Base-by-base conservation (phyloP, 2,329 filamentous ascomycete genomes). In the Periconia digitata region DNA sequence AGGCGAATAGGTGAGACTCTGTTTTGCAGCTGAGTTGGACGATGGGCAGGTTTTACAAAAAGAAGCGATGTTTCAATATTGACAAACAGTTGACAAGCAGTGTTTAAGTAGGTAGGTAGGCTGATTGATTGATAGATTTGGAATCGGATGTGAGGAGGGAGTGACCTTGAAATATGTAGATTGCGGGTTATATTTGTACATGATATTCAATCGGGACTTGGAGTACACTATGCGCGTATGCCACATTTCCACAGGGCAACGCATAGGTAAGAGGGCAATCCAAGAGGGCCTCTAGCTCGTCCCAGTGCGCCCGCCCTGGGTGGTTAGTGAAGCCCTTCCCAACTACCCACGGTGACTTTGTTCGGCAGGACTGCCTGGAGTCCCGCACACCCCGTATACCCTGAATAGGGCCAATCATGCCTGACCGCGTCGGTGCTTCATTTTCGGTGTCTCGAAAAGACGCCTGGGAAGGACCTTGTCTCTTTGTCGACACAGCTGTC, bases 321-420 rank as follows among this genome's bases (percentile, higher is more conserved):
- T n/a, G n/a, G 58, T 48, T 55, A 69, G 63, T 69, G 66, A 69
- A 67, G 66, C 62, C 56, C 59, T 58, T 51, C 58, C 54, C 53
- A 54, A 46, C 51, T 56, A 53, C 48, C 52, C 59, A 59, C 63
- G 52, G 62, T 60, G 60, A 53, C 62, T 60, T 51, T 62, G 63
- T 56, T 46, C 54, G 60, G 60, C 60, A 59, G 54, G 49, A 55
- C 60, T 50, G 56, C 55, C 64, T 54, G 20, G 20, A 27, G 21
- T 15, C 38, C 8, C 15, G 16, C 16, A 58, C 49, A 44, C 54
- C 59, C 59, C 57, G 53, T 51, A 53, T 57, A 44, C 27, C 27
- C 27, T 32, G 27, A 13, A 32, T 10, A 51, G 36, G 51, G 34
- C 63, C 63, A 68, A 67, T 67, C 54, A 53, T 34, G 46, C 20